Conservation (phyloP, 116 monocot species). For the Papilionanthe hybrid region DNA sequence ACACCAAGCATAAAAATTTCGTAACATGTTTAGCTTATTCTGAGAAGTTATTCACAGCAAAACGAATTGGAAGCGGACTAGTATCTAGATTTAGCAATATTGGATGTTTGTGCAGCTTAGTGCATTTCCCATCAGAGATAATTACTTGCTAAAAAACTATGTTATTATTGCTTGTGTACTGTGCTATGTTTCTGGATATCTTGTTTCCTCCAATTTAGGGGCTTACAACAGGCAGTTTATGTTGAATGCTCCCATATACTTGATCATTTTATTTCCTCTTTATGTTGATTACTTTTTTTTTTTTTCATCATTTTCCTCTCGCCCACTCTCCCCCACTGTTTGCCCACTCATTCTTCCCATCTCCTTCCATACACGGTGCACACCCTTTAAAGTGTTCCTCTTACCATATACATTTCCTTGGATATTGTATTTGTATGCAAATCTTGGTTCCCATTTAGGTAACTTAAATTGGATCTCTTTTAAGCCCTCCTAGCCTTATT, state of each 20-base stretch:
- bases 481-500: no score
- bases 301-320: no score
- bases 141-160: neutral
- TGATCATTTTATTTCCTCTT: neutral
- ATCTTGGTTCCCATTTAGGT: no score
- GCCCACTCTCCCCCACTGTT: no score
- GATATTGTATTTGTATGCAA: no score
- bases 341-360: no score
- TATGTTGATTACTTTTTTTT: no score
- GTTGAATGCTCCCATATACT: neutral
- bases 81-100: neutral
- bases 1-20: neutral
- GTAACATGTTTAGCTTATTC: neutral
- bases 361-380: no score
- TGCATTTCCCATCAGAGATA: neutral
- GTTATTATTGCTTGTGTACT: neutral
- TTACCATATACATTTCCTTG: no score
- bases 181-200: neutral
- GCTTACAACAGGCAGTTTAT: neutral
- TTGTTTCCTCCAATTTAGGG: neutral
- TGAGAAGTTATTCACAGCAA: neutral
- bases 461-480: no score
- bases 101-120: neutral
- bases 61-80: neutral
- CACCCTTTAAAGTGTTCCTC: no score